phyloP scores from a whole-genome alignment of 2,329 filamentous ascomycete species.

The Alternaria sp. region DNA sequence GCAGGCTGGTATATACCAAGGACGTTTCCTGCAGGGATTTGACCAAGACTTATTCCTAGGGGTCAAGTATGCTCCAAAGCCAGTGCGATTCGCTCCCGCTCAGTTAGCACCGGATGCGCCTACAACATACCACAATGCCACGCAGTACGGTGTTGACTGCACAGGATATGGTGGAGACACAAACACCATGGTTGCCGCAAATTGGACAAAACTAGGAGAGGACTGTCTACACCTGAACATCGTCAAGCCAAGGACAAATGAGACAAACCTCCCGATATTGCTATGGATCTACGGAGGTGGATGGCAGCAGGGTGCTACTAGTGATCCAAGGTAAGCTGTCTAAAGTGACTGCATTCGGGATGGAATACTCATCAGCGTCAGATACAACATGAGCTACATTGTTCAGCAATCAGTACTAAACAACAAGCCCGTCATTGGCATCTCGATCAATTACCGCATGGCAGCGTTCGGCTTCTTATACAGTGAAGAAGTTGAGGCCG shows the following conservation, averaged over 20 bases:
- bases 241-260: conserved; percentile 28
- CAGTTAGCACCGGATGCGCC: conserved; percentile 21
- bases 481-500: conserved; percentile 47
- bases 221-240: conserved; percentile 57
- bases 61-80: conserved; percentile 39
- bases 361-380: background rate
- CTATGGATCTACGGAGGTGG: conserved; percentile 46
- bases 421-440: conserved; percentile 39
- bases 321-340: conserved; percentile 34
- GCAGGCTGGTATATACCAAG: conserved; percentile 35
- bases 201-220: conserved; percentile 36
- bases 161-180: conserved; percentile 37
- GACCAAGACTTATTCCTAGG: conserved; percentile 41
- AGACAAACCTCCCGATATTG: conserved; percentile 31
- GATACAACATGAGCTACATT: conserved; percentile 43
- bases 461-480: conserved; percentile 60
- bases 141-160: conserved; percentile 37
- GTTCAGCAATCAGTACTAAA: conserved; percentile 40
- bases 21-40: conserved; percentile 35
- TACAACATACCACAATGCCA: conserved; percentile 20
- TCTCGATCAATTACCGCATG: conserved; percentile 57
- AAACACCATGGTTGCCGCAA: conserved; percentile 24
- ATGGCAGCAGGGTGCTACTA: conserved; percentile 42
- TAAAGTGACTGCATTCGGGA: background rate
- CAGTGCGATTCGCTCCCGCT: conserved; percentile 34